Evolutionary conservation across 1,284 basidiomycete genomes (phyloP).

Genomic region (Puccinia hordei): DNA sequence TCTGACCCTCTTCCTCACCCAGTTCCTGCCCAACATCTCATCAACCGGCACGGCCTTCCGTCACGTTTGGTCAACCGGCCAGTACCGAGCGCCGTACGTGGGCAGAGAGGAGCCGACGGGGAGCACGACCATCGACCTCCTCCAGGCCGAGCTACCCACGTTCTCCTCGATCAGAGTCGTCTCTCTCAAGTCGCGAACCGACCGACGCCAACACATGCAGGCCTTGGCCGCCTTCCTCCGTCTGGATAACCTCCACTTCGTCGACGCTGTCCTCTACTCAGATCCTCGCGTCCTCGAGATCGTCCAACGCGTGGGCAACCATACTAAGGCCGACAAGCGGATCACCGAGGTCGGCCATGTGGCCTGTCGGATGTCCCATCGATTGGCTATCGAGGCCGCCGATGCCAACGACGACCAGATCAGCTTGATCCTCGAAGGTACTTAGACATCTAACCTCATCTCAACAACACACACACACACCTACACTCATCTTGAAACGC

Average conservation of each 20-base stretch:
- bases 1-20: constrained; percentile 13
- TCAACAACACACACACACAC: neutral
- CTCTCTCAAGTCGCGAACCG: constrained; percentile 30
- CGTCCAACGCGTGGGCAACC: constrained; percentile 38
- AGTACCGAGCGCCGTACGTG: neutral
- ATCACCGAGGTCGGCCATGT: constrained; percentile 48
- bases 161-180: constrained; percentile 44
- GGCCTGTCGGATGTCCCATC: constrained; percentile 45
- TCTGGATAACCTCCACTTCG: constrained; percentile 25
- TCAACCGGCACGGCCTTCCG: neutral
- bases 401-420: constrained; percentile 39
- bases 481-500: neutral
- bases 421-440: constrained; percentile 46
- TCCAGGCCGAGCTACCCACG: constrained; percentile 1
- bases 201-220: constrained; percentile 43
- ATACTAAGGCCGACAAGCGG: constrained; percentile 46
- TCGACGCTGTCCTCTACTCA: constrained; percentile 38
- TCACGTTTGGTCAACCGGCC: neutral
- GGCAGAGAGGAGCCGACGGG: neutral
- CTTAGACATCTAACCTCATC: neutral
- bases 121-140: neutral
- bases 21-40: constrained; percentile 8
- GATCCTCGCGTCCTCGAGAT: constrained; percentile 42
- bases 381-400: constrained; percentile 40
- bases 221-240: constrained; percentile 4